Evolutionary conservation across 1,284 basidiomycete species (phyloP).

Genomic region (Heterobasidion occidentale): DNA sequence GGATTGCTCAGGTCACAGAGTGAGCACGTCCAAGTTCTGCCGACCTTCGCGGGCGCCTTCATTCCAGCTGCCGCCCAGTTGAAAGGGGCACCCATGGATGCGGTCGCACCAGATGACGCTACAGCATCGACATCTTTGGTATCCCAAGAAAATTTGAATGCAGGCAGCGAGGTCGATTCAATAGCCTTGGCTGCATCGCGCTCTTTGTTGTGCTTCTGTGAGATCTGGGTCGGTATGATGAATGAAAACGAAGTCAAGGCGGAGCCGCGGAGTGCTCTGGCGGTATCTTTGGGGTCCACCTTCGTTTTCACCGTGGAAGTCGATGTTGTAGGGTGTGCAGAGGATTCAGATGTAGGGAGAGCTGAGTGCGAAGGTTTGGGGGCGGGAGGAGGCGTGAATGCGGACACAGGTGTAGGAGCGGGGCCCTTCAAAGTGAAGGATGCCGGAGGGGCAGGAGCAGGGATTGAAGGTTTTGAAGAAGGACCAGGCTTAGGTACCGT

Average conservation of each 20-base stretch:
- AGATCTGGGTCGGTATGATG: slow-evolving; percentile 7
- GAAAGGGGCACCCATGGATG: slow-evolving; percentile 20
- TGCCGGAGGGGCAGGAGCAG: not conserved
- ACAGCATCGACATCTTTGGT: not conserved
- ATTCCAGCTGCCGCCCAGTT: slow-evolving; percentile 48
- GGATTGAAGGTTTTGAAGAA: not conserved
- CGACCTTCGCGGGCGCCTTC: slow-evolving; percentile 26
- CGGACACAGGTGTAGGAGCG: not conserved
- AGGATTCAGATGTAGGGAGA: slow-evolving; percentile 16
- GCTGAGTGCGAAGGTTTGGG: not conserved
- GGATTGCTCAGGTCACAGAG: slow-evolving; percentile 34
- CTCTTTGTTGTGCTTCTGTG: slow-evolving; percentile 3
- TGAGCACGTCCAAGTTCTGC: slow-evolving; percentile 34
- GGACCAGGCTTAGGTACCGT: not conserved
- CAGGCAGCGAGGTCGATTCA: slow-evolving; percentile 5
- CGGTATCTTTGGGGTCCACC: slow-evolving; percentile 24
- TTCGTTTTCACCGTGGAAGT: slow-evolving; percentile 13
- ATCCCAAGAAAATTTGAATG: slow-evolving; percentile 9
- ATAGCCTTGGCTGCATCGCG: slow-evolving; percentile 4
- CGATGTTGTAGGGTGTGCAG: slow-evolving; percentile 18
- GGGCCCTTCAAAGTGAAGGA: not conserved
- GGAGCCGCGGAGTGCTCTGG: slow-evolving; percentile 17
- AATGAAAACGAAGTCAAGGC: slow-evolving; percentile 39
- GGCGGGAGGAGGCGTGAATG: not conserved
- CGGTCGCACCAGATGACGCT: no score